These are phyloP conservation scores for Ceratocystis diversiconidia DNA, from an alignment of 2,329 filamentous ascomycete genomes.

Conservation along the genomic window DNA sequence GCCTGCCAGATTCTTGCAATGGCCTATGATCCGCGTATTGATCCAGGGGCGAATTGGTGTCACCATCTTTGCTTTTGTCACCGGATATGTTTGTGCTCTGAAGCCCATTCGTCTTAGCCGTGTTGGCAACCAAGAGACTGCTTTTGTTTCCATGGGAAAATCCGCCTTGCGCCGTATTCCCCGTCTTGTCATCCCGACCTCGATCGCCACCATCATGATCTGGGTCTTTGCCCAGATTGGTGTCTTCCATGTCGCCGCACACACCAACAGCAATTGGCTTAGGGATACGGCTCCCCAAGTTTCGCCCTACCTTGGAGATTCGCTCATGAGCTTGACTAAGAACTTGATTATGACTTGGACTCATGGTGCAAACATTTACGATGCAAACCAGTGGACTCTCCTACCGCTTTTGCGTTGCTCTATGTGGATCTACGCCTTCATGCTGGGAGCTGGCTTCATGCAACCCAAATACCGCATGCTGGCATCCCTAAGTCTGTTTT, in stretches of 20 bases:
- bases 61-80: constrained; percentile 50
- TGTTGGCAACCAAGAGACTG: constrained; percentile 38
- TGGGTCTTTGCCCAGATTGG: constrained; percentile 41
- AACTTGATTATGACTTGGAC: constrained; percentile 40
- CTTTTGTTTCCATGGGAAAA: constrained; percentile 39
- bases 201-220: constrained; percentile 40
- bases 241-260: constrained; percentile 40
- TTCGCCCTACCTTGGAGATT: constrained; percentile 26
- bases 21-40: constrained; percentile 44
- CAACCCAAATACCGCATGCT: constrained; percentile 36
- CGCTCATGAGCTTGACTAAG: constrained; percentile 25
- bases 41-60: constrained; percentile 50
- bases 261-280: constrained; percentile 21
- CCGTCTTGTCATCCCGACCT: constrained; percentile 43
- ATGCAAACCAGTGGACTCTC: constrained; percentile 45
- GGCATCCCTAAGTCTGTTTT: constrained; percentile 34
- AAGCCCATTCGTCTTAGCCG: constrained; percentile 44
- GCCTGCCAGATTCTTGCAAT: constrained; percentile 38
- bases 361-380: constrained; percentile 36
- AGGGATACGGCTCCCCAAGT: constrained; percentile 34
- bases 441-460: constrained; percentile 37
- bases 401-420: constrained; percentile 40
- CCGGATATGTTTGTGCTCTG: constrained; percentile 49
- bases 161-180: constrained; percentile 45
- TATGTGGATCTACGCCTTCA: constrained; percentile 39